Evolutionary conservation across 164 flowering plant species (phyloP), one percentile per base, ranked within the genome.

Genomic region (Kingdonia uniflora): DNA sequence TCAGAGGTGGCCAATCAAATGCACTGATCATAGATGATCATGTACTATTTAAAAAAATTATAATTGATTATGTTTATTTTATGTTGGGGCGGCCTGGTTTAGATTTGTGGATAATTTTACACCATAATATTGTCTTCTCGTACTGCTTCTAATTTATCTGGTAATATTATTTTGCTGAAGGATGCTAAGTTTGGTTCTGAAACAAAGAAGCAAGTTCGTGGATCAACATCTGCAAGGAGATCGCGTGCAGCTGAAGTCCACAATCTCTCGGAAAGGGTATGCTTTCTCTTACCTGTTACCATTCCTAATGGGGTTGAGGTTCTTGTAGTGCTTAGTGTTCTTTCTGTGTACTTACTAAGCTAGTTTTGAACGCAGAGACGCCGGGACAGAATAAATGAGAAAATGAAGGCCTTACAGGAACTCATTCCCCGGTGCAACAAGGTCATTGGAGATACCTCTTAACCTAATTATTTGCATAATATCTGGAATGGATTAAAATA

Each of bases 181-280:
- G 91, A 83, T 66, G 79, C 62, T 58, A 87, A 78, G 35, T 64
- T 68, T 60, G 87, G 82, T 59, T 56, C 55, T 38, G 74, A 76
- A 46, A 65, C 61, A 56, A 89, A 79, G 74, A 85, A 79, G 58
- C 77, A 65, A 58, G 65, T 37, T 16, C 77, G 72, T 39, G 84
- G 85, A 55, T 70, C 84, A 42, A 53, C 80, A 17, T 66, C 87
- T 22, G 55, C 84, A 14, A 89, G 84, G 62, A 77, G 87, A 74
- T 61, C 87, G 23, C 91, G 97, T 47, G 94, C 89, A 51, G 90
- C 97, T n/a, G 95, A 86, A 72, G 94, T 89, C 69, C 97, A 89
- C 64, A 89, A 89, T 63, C 84, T 82, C 11, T 90, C 97, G 6
- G 97, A 90, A 62, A 82, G 97, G 79, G 97, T 89, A 24, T n/a